Evolutionary conservation across 495 filamentous ascomycete species (phyloP).

Genomic region (Neurospora discreta): DNA sequence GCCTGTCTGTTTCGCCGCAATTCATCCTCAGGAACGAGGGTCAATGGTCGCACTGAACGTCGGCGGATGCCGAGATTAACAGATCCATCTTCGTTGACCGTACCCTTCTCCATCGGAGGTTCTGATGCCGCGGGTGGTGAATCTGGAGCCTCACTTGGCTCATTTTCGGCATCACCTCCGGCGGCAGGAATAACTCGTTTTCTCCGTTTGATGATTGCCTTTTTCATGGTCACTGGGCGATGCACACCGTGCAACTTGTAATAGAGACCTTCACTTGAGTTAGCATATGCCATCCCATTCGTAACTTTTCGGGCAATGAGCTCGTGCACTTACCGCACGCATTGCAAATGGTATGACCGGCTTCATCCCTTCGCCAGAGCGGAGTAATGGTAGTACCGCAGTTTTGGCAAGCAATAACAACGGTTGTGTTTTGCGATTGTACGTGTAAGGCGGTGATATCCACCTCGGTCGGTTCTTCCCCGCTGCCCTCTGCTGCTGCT

Average conservation of each 20-base stretch:
- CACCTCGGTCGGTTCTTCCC: conserved; percentile 31
- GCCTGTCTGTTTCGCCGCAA: conserved; percentile 25
- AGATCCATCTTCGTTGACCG: conserved; percentile 43
- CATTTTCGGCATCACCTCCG: conserved; percentile 32
- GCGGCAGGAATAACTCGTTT: conserved; percentile 87
- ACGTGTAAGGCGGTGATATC: conserved; percentile 36
- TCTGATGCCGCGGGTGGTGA: conserved; percentile 30
- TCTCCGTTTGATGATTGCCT: conserved; percentile 86
- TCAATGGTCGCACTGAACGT: conserved; percentile 25
- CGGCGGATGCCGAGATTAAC: conserved; percentile 50
- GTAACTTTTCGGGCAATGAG: neutral
- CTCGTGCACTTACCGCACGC: conserved; percentile 74
- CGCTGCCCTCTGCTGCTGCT: conserved; percentile 12
- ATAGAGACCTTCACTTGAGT: conserved; percentile 60
- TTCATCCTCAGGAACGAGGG: conserved; percentile 37
- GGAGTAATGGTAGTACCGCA: conserved; percentile 96
- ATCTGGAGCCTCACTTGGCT: conserved; percentile 31
- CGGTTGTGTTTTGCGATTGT: conserved; percentile 47
- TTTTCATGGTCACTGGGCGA: conserved; percentile 93
- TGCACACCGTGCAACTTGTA: conserved; percentile 93
- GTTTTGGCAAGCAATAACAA: conserved; percentile 91
- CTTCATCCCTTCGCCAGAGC: conserved; percentile 89
- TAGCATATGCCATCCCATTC: neutral
- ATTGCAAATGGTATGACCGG: conserved; percentile 96
- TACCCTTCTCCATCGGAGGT: conserved; percentile 31